A percentile compares a stretch with the other conserved stretches of the same genome.
phyloP scores from a whole-genome alignment of 2,329 filamentous ascomycete genomes.

The Fusarium penzigii region DNA sequence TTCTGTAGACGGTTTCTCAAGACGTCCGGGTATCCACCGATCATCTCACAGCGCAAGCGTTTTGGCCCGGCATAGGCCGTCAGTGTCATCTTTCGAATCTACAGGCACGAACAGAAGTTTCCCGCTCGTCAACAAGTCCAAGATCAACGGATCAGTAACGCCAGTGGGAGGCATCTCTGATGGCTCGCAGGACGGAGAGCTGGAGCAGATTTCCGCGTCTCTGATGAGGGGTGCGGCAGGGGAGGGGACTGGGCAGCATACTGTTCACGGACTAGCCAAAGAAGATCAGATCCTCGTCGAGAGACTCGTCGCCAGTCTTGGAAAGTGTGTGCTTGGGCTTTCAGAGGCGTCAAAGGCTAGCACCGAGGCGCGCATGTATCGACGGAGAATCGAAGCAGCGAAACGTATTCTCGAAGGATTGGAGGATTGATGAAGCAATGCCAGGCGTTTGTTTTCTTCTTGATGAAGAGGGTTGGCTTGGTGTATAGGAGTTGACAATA shows the following conservation, averaged over 20 bases:
- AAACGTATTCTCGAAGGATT: slow-evolving; percentile 72
- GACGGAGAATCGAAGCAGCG: slow-evolving; percentile 74
- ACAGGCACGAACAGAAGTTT: slow-evolving; percentile 63
- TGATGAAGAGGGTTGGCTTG: neutral
- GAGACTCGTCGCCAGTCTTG: slow-evolving; percentile 59
- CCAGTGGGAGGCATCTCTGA: slow-evolving; percentile 37
- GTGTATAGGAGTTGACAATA: neutral
- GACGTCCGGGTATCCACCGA: slow-evolving; percentile 46
- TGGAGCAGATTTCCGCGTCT: slow-evolving; percentile 48
- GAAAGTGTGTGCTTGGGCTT: slow-evolving; percentile 60
- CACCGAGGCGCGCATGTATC: slow-evolving; percentile 63
- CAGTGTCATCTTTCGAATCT: slow-evolving; percentile 58
- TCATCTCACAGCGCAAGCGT: slow-evolving; percentile 20
- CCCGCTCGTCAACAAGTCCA: slow-evolving; percentile 57
- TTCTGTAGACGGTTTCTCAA: slow-evolving; percentile 27
- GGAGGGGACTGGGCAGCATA: slow-evolving; percentile 30
- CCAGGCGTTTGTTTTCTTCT: neutral
- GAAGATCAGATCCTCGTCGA: slow-evolving; percentile 64
- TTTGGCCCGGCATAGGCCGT: slow-evolving; percentile 42
- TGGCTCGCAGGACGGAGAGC: slow-evolving; percentile 51
- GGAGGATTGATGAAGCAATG: slow-evolving; percentile 39
- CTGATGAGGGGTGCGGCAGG: slow-evolving; percentile 51
- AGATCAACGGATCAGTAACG: slow-evolving; percentile 46
- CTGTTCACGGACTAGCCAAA: slow-evolving; percentile 48
- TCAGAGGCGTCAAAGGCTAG: slow-evolving; percentile 55